Percentiles rank a stretch among this genome's conserved stretches.
phyloP scores from a whole-genome alignment of 345 rosid species.

The Carallia brachiata region DNA sequence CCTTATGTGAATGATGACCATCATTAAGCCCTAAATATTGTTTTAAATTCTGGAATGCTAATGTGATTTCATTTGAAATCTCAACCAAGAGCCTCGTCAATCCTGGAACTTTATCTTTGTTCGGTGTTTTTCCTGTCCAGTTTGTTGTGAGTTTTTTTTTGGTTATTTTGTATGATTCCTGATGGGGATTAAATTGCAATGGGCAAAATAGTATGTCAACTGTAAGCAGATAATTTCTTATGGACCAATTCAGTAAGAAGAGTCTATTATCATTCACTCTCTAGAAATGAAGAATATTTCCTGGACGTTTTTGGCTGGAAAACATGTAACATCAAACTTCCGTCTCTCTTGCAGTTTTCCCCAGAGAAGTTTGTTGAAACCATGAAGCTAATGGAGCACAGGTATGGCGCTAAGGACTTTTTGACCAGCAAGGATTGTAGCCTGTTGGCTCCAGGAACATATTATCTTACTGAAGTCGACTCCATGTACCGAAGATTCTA shows the following conservation, averaged over 20 bases:
- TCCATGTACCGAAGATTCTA: slow-evolving; percentile 92
- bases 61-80: too few species aligned
- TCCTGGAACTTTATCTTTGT: not conserved
- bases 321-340: not conserved
- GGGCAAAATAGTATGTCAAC: too few species aligned
- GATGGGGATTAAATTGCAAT: not conserved
- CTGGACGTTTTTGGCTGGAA: too few species aligned
- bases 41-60: too few species aligned
- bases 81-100: too few species aligned
- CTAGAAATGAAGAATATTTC: too few species aligned
- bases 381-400: slow-evolving; percentile 91
- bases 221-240: too few species aligned
- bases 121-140: too few species aligned
- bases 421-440: slow-evolving; percentile 85
- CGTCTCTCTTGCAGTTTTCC: slow-evolving; percentile 43
- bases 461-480: slow-evolving; percentile 92
- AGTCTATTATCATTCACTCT: too few species aligned
- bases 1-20: too few species aligned
- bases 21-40: too few species aligned
- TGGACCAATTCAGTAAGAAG: too few species aligned
- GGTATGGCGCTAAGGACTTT: slow-evolving; percentile 97
- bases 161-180: not conserved
- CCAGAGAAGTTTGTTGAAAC: slow-evolving; percentile 87
- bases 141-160: not conserved
- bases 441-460: slow-evolving; percentile 84